These are phyloP conservation scores for Rhizopogon hawkerae DNA, from an alignment of 1,284 basidiomycete genomes.

Conservation along the genomic window DNA sequence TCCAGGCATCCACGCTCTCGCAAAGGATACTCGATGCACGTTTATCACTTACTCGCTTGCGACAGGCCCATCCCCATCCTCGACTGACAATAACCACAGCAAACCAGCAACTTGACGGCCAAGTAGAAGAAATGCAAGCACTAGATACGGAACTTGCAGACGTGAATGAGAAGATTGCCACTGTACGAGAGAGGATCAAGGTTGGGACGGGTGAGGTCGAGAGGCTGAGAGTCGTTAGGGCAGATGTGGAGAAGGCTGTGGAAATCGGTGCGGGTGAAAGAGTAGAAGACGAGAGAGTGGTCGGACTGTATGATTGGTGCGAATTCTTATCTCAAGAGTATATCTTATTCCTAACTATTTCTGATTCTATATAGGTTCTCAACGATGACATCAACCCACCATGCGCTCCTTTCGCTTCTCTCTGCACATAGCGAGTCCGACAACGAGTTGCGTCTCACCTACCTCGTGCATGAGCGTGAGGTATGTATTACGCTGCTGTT, in stretches of 20 bases:
- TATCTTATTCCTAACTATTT: not conserved
- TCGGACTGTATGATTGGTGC: conserved; percentile 64
- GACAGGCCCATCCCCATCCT: conserved; percentile 69
- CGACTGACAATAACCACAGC: conserved; percentile 69
- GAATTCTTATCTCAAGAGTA: conserved; percentile 12
- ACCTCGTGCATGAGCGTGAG: conserved; percentile 35
- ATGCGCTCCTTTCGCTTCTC: conserved; percentile 50
- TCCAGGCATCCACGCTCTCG: conserved; percentile 50
- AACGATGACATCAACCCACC: conserved; percentile 56
- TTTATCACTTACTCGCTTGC: conserved; percentile 66
- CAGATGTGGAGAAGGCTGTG: conserved; percentile 67
- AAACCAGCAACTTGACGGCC: conserved; percentile 58
- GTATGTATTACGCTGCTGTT: conserved; percentile 55
- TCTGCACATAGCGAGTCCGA: conserved; percentile 55
- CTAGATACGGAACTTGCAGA: conserved; percentile 50
- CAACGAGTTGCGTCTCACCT: conserved; percentile 67
- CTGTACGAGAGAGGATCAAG: conserved; percentile 51
- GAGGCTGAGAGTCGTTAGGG: conserved; percentile 51
- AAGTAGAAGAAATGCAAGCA: conserved; percentile 66
- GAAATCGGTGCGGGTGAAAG: conserved; percentile 61
- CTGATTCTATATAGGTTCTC: conserved; percentile 47
- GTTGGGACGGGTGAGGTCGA: conserved; percentile 53
- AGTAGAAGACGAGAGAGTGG: conserved; percentile 54
- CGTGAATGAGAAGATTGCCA: conserved; percentile 39
- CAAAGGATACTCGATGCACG: conserved; percentile 76